phyloP scores from a whole-genome alignment of 1,139 yeast genomes.

The Candida frijolesensis region DNA sequence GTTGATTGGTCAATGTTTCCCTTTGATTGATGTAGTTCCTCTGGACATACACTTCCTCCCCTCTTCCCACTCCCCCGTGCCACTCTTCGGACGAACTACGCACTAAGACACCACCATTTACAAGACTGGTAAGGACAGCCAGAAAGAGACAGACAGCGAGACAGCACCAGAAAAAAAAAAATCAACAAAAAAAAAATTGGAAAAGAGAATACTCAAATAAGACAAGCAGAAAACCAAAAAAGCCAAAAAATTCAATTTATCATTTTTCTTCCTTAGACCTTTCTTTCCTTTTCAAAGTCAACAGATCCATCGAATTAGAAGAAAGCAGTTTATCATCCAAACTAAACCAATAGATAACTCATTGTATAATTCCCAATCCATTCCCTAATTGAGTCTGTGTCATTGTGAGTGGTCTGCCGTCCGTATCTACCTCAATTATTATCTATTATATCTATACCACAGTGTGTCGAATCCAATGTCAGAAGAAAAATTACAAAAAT shows the following conservation, averaged over 20 bases:
- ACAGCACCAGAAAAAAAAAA: not conserved
- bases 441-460: no score
- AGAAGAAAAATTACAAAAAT: constrained; percentile 37
- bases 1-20: no score
- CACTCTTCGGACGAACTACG: no score
- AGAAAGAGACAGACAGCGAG: not conserved
- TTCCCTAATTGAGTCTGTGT: not conserved
- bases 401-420: no score
- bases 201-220: not conserved
- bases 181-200: not conserved
- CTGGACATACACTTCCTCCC: no score
- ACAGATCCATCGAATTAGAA: not conserved
- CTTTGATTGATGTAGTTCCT: no score
- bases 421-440: no score
- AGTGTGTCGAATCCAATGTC: constrained; percentile 21
- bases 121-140: no score
- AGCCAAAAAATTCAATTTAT: not conserved
- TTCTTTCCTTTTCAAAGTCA: no score
- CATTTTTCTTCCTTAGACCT: not conserved
- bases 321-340: not conserved
- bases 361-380: not conserved
- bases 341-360: not conserved
- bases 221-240: not conserved
- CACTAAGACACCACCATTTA: no score
- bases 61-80: no score